Conservation (phyloP, 352 stramenopile species). For the Phytophthora colocasiae region DNA sequence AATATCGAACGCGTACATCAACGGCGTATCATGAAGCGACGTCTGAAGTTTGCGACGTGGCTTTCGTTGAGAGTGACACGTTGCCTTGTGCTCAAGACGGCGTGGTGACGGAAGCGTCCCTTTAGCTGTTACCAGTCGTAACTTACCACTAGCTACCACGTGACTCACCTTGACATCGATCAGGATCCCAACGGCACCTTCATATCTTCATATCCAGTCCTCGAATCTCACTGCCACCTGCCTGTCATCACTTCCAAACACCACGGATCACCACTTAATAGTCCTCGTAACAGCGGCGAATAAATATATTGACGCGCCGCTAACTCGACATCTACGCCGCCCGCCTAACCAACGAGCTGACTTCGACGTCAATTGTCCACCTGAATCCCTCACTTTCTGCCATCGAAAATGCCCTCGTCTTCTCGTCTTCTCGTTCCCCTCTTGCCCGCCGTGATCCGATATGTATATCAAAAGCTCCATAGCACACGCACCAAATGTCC, state of each 20-base stretch:
- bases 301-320: constrained; percentile 54
- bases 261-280: constrained; percentile 2
- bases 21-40: constrained; percentile 8
- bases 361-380: constrained; percentile 24
- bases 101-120: too few relatives aligned
- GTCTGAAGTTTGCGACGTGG: constrained; percentile 15
- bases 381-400: constrained; percentile 36
- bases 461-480: constrained; percentile 45
- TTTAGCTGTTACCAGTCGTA: too few relatives aligned
- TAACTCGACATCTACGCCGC: constrained; percentile 20
- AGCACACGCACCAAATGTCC: constrained; percentile 36
- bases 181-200: constrained; percentile 4
- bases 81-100: not conserved
- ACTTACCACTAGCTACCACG: too few relatives aligned
- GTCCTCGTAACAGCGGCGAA: constrained; percentile 37
- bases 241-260: not conserved
- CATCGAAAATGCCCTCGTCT: constrained; percentile 37
- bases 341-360: constrained; percentile 21
- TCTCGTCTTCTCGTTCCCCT: constrained; percentile 5
- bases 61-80: not conserved
- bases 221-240: not conserved
- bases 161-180: not conserved
- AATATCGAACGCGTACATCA: constrained; percentile 7
- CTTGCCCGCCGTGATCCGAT: constrained; percentile 30
- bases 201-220: not conserved